Conservation (phyloP, 2,329 filamentous ascomycete species). For the Xylariales sp. region DNA sequence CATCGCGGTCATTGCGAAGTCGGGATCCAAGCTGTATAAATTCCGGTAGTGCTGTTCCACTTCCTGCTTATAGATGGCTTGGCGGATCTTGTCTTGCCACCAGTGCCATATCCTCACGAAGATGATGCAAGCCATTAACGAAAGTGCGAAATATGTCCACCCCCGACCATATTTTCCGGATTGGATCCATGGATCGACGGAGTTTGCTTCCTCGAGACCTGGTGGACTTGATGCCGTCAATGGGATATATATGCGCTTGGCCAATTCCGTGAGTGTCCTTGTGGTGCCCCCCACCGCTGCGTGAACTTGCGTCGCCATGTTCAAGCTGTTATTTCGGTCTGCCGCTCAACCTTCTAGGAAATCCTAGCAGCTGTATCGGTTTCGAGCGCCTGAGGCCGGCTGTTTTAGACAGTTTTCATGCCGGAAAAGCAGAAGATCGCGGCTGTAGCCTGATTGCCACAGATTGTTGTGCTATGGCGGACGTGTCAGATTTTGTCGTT, state of each 20-base stretch:
- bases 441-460: no score
- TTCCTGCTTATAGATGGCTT: constrained; percentile 83
- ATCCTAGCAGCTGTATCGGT: neutral
- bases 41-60: constrained; percentile 61
- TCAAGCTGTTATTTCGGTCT: neutral
- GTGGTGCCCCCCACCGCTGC: constrained; percentile 29
- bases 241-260: constrained; percentile 56
- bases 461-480: neutral
- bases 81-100: constrained; percentile 90
- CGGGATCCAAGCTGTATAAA: constrained; percentile 46
- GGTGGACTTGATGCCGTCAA: constrained; percentile 56
- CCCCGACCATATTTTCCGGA: constrained; percentile 82
- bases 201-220: constrained; percentile 57
- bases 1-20: constrained; percentile 39
- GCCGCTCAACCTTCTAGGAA: neutral
- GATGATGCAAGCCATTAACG: constrained; percentile 63
- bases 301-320: constrained; percentile 19
- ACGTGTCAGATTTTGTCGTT: neutral
- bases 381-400: neutral
- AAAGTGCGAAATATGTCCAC: constrained; percentile 84
- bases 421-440: no score
- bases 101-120: constrained; percentile 77
- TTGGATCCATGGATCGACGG: constrained; percentile 72
- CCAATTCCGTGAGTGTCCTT: constrained; percentile 31
- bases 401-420: no score